Conservation (phyloP, 2,329 filamentous ascomycete species). For the Pseudocercospora crystallina region DNA sequence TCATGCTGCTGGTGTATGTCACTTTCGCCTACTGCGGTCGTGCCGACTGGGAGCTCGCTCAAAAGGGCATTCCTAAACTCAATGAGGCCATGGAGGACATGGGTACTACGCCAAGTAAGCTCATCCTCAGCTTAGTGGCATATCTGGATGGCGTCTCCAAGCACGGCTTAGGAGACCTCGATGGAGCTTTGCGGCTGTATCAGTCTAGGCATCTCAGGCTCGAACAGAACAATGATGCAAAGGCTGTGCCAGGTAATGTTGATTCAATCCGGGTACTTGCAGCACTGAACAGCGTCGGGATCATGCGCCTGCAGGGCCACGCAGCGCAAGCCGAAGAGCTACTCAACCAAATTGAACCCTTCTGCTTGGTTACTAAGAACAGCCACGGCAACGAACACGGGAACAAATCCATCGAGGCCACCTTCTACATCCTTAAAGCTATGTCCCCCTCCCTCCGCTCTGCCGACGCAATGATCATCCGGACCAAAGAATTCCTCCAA, state of each 20-base stretch:
- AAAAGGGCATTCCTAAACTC: conserved; percentile 55
- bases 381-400: conserved; percentile 64
- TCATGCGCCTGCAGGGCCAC: conserved; percentile 42
- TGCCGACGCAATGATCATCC: conserved; percentile 62
- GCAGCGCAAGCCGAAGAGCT: conserved; percentile 57
- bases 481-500: conserved; percentile 76
- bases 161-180: conserved; percentile 73
- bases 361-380: conserved; percentile 69
- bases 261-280: conserved; percentile 47
- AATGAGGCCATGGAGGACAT: conserved; percentile 36
- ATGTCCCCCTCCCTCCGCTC: conserved; percentile 48
- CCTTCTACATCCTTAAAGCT: conserved; percentile 73
- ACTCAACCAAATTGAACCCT: conserved; percentile 64
- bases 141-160: conserved; percentile 76
- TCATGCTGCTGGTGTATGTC: conserved; percentile 66
- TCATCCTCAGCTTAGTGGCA: conserved; percentile 35
- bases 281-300: conserved; percentile 49
- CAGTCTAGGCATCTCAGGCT: conserved; percentile 57
- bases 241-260: conserved; percentile 33
- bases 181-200: conserved; percentile 67
- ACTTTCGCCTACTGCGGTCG: conserved; percentile 69
- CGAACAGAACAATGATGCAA: conserved; percentile 41
- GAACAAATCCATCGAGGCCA: conserved; percentile 73
- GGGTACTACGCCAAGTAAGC: conserved; percentile 3
- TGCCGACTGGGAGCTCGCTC: conserved; percentile 59